Evolutionary conservation across 768 basidiomycete species (phyloP), one percentile per base, ranked within the genome.

Genomic region (Cystofilobasidium macerans): DNA sequence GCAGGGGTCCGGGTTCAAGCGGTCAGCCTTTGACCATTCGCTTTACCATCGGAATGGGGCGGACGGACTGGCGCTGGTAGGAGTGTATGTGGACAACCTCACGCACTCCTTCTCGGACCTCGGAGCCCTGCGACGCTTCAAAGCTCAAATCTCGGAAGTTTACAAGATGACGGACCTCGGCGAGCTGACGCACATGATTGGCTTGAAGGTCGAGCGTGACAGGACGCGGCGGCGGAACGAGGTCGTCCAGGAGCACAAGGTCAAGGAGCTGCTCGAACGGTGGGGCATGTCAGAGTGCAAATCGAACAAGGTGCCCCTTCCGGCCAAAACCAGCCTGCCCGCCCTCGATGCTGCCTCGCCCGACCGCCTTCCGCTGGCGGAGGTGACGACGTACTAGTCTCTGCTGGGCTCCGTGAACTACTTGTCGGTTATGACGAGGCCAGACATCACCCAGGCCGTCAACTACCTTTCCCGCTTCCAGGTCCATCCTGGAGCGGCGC

Each of bases 121-220:
- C 20, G 24, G 13, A 6, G 6, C 45, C 20, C 20, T 48, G 9
- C 45, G 24, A 6, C 20, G 24, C 20, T 48, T 48, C 45, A 48
- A 48, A 22, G 45, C 16, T 22, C 13, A 18, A 7, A 48, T 48
- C 45, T 22, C 20, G 13, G 16, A 7, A 6, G 45, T 24, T 22
- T 48, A 48, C 45, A 48, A 48, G 45, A 48, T 48, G 45, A 48
- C 12, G 56, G 56, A 53, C n/a, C 51, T 53, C 30, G 7, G 51
- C n/a, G 30, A 53, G 30, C 51, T 53, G 9, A 53, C 51, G 11
- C 30, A 24, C 20, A 53, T 53, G 11, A 8, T 32, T 22, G 30
- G 51, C n/a, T 32, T 53, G 51, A 53, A 32, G 30, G 30, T 53
- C 12, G 30, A 24, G 24, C n/a, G 51, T 9, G 30, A 53, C 51